A percentile compares a stretch with the other conserved stretches of the same genome.
Evolutionary conservation across 2,329 filamentous ascomycete species (phyloP).

Genomic region (Zalaria obscura): DNA sequence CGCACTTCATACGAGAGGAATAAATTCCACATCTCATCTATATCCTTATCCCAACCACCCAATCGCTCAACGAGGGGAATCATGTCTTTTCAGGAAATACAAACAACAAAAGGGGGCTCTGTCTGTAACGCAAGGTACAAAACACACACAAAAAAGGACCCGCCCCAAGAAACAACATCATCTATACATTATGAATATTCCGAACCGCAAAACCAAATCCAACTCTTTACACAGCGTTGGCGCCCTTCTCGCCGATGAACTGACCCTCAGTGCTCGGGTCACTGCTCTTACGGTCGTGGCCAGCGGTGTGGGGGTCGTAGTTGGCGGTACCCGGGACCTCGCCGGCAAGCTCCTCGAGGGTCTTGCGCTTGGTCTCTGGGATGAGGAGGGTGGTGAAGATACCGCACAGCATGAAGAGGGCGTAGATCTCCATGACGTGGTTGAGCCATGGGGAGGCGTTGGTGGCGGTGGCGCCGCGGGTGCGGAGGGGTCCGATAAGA

Average conservation of each 20-base stretch:
- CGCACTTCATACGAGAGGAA: too few species aligned
- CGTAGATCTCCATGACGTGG: slow-evolving; percentile 64
- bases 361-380: slow-evolving; percentile 62
- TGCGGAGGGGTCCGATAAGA: slow-evolving; percentile 34
- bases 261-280: neutral
- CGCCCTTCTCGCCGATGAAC: neutral
- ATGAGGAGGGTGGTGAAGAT: slow-evolving; percentile 56
- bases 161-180: too few species aligned
- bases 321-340: slow-evolving; percentile 46
- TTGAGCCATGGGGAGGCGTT: slow-evolving; percentile 51
- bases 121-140: too few species aligned
- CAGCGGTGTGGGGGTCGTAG: slow-evolving; percentile 19
- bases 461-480: slow-evolving; percentile 38
- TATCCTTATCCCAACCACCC: too few species aligned
- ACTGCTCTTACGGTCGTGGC: neutral
- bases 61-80: too few species aligned
- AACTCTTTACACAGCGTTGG: too few species aligned
- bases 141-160: too few species aligned
- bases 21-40: too few species aligned
- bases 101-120: too few species aligned
- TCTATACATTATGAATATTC: too few species aligned
- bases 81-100: too few species aligned
- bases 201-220: too few species aligned
- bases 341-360: slow-evolving; percentile 56
- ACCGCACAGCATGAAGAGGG: slow-evolving; percentile 66